Evolutionary conservation across 176 grass and related monocot species (phyloP).

Genomic region (Oryza longistaminata): DNA sequence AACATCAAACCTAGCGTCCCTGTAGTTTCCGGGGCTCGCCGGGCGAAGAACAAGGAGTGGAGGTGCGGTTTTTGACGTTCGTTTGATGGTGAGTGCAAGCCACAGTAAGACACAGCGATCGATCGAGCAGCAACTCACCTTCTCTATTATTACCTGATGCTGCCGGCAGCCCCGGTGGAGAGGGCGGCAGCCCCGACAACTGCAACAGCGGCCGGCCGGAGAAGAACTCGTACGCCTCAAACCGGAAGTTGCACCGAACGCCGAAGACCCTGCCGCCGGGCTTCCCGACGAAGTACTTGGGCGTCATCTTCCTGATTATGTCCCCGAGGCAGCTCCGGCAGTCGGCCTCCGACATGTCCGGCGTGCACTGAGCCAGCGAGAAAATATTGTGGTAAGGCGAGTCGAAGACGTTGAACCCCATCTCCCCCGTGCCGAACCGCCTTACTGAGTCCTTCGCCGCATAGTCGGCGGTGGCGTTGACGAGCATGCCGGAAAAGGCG

Average conservation of each 20-base stretch:
- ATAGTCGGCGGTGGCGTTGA: conserved; percentile 41
- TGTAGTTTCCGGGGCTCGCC: no score
- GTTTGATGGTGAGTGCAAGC: no score
- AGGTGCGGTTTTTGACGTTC: no score
- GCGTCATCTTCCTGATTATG: neutral
- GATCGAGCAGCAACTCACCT: neutral
- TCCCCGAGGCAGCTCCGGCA: conserved; percentile 48
- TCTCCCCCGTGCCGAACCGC: conserved; percentile 48
- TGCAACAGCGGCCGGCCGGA: conserved; percentile 29
- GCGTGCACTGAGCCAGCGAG: conserved; percentile 58
- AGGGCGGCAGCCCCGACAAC: neutral
- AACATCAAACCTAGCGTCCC: no score
- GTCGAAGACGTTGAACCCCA: neutral
- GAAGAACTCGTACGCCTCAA: conserved; percentile 46
- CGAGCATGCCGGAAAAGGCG: neutral
- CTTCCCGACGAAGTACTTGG: conserved; percentile 22
- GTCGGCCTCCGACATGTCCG: conserved; percentile 35
- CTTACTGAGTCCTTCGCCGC: conserved; percentile 32
- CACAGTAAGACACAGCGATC: no score
- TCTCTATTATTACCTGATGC: neutral
- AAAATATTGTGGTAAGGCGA: conserved; percentile 23
- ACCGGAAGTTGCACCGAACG: conserved; percentile 57
- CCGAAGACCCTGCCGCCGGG: conserved; percentile 42
- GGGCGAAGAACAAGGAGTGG: no score
- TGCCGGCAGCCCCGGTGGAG: neutral